Evolutionary conservation across 2,329 filamentous ascomycete species (phyloP), one percentile per base, ranked within the genome.

Genomic region (Raffaelea arxii): DNA sequence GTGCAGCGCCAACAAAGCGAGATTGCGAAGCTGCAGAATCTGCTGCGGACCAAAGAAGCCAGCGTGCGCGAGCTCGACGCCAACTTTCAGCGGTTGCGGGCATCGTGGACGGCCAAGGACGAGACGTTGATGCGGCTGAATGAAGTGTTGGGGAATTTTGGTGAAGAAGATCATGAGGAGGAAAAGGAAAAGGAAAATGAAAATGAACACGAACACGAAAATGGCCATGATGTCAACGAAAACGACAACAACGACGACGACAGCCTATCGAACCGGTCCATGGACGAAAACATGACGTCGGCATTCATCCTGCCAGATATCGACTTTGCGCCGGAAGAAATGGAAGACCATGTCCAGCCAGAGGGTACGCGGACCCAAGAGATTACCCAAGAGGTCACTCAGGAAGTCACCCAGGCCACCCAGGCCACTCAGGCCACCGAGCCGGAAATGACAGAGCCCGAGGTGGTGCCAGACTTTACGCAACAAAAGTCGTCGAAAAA

Each of bases 211-310:
- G 16, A 45, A 3, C 24, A 32, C 18, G 32, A 35, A 12, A 10
- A 27, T 11, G 27, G 43, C 18, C 10, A 41, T 1, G 18, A 16
- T 12, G 19, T 22, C 6, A 35, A 44, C 18, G 43, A 48, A 21
- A 24, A 46, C 19, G n/a, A 46, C 4, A 44, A 6, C 19, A n/a
- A 7, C 7, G 19, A 41, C 44, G 19, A 41, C 1, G 25, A 21
- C 39, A 36, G 27, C 27, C 25, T 11, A 19, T n/a, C 7, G 3
- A 21, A 45, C 38, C 41, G 36, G 4, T 54, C 50, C 11, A 43
- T 51, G 46, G 52, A 54, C 35, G 53, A 54, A 27, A 55, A 54
- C 50, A 54, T 55, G 54, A 55, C 54, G 18, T 55, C 53, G 42
- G 51, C 49, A 37, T 55, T 54, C 51, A 54, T 55, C 45, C 49